These are phyloP conservation scores for apple (Malus domestica) DNA, from an alignment of 306 rosid genomes.

Conservation along the genomic window DNA sequence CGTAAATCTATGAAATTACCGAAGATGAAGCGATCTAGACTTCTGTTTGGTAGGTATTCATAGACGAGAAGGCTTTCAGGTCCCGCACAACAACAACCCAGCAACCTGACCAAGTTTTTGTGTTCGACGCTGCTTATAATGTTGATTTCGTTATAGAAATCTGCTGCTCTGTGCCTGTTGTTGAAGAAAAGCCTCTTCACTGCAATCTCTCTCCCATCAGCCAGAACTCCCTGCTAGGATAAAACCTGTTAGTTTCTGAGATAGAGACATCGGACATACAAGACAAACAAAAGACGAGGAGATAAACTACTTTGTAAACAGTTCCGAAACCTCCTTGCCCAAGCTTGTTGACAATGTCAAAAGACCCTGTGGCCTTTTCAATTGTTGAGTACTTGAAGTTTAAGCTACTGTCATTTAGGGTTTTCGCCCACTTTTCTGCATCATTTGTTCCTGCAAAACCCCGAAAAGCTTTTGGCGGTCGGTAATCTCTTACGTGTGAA, in stretches of 20 bases:
- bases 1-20: constrained; percentile 32
- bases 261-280: background rate
- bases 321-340: constrained; percentile 98
- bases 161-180: constrained; percentile 77
- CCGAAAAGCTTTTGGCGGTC: background rate
- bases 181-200: constrained; percentile 80
- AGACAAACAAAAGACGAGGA: constrained; percentile 1
- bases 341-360: constrained; percentile 55
- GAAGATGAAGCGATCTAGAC: constrained; percentile 81
- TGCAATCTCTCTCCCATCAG: constrained; percentile 93
- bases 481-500: background rate
- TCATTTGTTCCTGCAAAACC: constrained; percentile 57
- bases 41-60: constrained; percentile 69
- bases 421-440: constrained; percentile 50
- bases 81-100: constrained; percentile 92
- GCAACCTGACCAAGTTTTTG: constrained; percentile 67
- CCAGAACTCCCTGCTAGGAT: constrained; percentile 49
- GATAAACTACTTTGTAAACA: constrained; percentile 66
- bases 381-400: constrained; percentile 81
- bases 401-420: constrained; percentile 64
- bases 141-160: constrained; percentile 84
- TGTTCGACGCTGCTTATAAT: constrained; percentile 82
- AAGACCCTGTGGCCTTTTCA: constrained; percentile 78
- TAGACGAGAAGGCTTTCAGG: constrained; percentile 93
- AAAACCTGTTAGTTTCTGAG: background rate